A percentile compares a stretch with the other conserved stretches of the same genome.
phyloP scores from a whole-genome alignment of 345 rosid genomes.

The Salix udensis region DNA sequence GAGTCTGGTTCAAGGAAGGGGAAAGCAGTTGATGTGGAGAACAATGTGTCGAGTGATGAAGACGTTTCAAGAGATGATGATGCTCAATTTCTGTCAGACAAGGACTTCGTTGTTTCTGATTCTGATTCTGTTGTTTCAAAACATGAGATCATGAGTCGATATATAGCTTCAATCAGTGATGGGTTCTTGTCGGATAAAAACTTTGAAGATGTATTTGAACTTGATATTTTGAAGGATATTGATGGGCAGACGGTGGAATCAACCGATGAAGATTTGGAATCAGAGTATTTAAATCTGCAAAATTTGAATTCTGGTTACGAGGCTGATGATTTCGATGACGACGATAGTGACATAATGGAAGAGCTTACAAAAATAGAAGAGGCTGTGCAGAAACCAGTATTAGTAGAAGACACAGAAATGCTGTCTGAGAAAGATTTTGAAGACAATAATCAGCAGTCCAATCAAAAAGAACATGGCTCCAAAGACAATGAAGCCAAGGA shows the following conservation, averaged over 20 bases:
- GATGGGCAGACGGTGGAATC: slow-evolving; percentile 14
- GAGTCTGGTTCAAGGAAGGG: slow-evolving; percentile 9
- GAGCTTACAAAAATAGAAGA: slow-evolving; percentile 30
- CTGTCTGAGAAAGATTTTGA: slow-evolving; percentile 3
- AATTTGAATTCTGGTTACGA: slow-evolving; percentile 11
- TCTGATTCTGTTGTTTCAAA: slow-evolving; percentile 53
- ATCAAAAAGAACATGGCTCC: slow-evolving; percentile 12
- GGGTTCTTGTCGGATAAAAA: slow-evolving; percentile 59
- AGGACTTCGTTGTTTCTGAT: slow-evolving; percentile 40
- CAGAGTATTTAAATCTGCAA: slow-evolving; percentile 16
- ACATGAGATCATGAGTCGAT: slow-evolving; percentile 41
- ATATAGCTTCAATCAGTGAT: slow-evolving; percentile 38
- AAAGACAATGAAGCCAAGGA: slow-evolving; percentile 5
- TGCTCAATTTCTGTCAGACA: slow-evolving; percentile 38
- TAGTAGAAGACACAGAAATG: neutral
- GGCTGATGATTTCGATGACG: slow-evolving; percentile 23
- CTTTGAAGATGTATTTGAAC: slow-evolving; percentile 30
- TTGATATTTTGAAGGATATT: slow-evolving; percentile 10
- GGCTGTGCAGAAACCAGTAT: slow-evolving; percentile 15
- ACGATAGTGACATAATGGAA: slow-evolving; percentile 27
- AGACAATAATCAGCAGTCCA: slow-evolving; percentile 2
- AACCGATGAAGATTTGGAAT: slow-evolving; percentile 17
- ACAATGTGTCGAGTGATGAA: slow-evolving; percentile 6
- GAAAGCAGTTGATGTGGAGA: slow-evolving; percentile 9
- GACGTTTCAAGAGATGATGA: slow-evolving; percentile 18